Evolutionary conservation across 2,329 filamentous ascomycete species (phyloP).

Genomic region (Macrophomina pseudophaseolina): DNA sequence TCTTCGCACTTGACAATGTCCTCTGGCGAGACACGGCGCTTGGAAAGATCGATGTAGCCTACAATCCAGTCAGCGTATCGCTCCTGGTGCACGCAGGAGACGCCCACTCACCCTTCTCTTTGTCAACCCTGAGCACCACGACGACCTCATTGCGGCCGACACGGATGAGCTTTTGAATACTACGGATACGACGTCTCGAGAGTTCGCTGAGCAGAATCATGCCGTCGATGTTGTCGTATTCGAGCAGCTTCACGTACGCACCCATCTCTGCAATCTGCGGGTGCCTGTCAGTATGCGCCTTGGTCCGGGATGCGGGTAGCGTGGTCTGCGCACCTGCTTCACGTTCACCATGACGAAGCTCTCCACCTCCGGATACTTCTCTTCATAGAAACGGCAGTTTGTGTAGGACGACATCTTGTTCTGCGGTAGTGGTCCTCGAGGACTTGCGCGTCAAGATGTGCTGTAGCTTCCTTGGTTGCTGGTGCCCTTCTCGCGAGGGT

Average conservation of each 20-base stretch:
- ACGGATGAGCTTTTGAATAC: conserved; percentile 98
- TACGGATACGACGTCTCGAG: conserved; percentile 95
- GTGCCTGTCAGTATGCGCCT: conserved; percentile 3
- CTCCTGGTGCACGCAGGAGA: background rate
- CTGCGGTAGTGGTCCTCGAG: background rate
- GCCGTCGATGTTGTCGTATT: conserved; percentile 99
- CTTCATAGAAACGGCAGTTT: conserved; percentile 96
- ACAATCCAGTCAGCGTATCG: conserved; percentile 14
- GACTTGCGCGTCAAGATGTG: background rate
- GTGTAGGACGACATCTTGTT: conserved; percentile 79
- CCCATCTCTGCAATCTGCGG: conserved; percentile 97
- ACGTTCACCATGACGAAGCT: conserved; percentile 99
- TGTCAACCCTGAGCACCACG: conserved; percentile 97
- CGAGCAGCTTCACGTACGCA: conserved; percentile 98
- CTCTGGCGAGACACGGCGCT: conserved; percentile 95
- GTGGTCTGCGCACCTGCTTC: conserved; percentile 71
- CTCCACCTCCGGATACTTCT: conserved; percentile 97
- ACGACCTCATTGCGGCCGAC: conserved; percentile 98
- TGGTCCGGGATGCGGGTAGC: conserved; percentile 19
- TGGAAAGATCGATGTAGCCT: conserved; percentile 98
- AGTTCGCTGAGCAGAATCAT: conserved; percentile 99
- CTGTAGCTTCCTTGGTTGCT: background rate
- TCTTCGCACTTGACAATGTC: conserved; percentile 99
- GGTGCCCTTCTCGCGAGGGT: background rate
- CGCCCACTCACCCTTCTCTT: conserved; percentile 80